phyloP scores from a whole-genome alignment of 441 rosid genomes.

The Euphorbia schlechtendalii region DNA sequence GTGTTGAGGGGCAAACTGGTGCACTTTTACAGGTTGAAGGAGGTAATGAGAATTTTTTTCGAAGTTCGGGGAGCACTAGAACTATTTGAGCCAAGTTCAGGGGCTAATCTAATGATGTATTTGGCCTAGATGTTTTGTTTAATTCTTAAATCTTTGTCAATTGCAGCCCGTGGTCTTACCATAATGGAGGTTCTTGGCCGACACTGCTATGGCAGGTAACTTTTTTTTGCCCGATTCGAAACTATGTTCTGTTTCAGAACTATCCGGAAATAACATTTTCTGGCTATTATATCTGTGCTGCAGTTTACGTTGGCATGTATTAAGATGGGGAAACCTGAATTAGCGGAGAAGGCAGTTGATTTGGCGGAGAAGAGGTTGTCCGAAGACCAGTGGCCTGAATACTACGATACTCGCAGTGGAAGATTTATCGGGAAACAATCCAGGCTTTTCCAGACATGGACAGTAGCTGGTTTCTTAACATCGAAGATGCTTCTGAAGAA shows the following conservation, averaged over 20 bases:
- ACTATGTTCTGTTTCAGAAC: neutral
- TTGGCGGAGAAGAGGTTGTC: conserved; percentile 37
- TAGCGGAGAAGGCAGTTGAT: conserved; percentile 37
- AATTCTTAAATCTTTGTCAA: too few relatives aligned
- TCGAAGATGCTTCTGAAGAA: conserved; percentile 43
- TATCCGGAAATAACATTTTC: neutral
- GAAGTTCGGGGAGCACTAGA: too few relatives aligned
- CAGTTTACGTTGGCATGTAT: conserved; percentile 52
- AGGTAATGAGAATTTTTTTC: too few relatives aligned
- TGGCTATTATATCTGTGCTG: neutral
- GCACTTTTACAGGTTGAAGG: too few relatives aligned
- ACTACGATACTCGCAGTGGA: conserved; percentile 41
- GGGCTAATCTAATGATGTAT: too few relatives aligned
- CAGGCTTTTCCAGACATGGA: conserved; percentile 45
- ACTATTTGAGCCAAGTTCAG: too few relatives aligned
- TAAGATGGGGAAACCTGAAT: conserved; percentile 39
- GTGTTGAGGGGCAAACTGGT: too few relatives aligned
- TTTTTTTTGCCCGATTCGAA: too few relatives aligned
- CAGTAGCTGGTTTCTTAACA: conserved; percentile 49
- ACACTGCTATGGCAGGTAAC: conserved; percentile 58
- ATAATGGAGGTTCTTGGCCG: conserved; percentile 97
- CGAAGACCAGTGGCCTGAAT: conserved; percentile 49
- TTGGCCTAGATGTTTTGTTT: too few relatives aligned
- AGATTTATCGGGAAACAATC: conserved; percentile 50
- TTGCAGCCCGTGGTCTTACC: conserved; percentile 94